A percentile compares a stretch with the other conserved stretches of the same genome.
Conservation (phyloP, 2,329 filamentous ascomycete species). For the Fusarium sp. region DNA sequence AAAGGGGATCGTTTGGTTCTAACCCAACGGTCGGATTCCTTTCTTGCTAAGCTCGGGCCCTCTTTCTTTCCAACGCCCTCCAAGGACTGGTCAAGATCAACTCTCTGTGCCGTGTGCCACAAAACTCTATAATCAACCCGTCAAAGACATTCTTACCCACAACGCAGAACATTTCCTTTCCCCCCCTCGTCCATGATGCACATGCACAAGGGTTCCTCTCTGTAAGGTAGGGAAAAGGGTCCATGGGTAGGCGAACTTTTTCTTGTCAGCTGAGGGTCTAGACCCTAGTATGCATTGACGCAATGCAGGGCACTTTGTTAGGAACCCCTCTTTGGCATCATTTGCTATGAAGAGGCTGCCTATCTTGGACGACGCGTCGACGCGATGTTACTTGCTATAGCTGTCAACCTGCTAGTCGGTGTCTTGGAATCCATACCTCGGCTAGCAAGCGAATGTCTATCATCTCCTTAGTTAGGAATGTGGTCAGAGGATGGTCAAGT, state of each 20-base stretch:
- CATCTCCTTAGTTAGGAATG: not conserved
- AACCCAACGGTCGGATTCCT: not conserved
- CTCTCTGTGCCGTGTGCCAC: slow-evolving; percentile 2
- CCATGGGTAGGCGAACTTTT: not conserved
- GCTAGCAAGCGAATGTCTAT: not conserved
- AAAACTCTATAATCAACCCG: slow-evolving; percentile 3
- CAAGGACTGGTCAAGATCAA: not conserved
- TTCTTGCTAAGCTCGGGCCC: not conserved
- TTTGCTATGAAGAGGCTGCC: not conserved
- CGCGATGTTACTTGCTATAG: not conserved
- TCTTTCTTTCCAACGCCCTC: not conserved
- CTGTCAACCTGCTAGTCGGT: not conserved
- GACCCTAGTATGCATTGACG: not conserved
- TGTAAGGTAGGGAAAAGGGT: not conserved
- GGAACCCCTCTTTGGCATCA: not conserved
- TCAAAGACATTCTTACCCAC: not conserved
- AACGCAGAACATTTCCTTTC: not conserved
- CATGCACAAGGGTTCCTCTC: not conserved
- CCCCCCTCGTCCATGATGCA: not conserved
- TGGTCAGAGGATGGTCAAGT: not conserved
- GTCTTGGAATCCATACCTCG: slow-evolving; percentile 12
- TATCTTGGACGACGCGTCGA: not conserved
- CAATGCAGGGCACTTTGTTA: not conserved
- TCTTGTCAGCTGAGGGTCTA: not conserved
- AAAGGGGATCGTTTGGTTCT: not conserved